phyloP scores from a whole-genome alignment of 2,329 filamentous ascomycete species.

The Ophiobolus disseminans region DNA sequence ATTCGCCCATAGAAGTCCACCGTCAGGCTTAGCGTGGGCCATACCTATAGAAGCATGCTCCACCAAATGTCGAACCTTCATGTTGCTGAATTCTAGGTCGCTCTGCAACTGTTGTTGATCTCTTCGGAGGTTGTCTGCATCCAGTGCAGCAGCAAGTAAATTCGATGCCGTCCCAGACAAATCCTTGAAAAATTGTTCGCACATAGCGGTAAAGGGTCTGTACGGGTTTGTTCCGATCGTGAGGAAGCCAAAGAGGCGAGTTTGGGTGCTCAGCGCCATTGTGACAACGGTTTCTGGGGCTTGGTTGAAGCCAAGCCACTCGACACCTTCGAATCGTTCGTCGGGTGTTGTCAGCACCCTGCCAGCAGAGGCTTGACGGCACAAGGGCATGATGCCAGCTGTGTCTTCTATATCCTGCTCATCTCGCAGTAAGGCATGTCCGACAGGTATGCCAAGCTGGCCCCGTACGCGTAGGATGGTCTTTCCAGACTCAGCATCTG shows the following conservation, averaged over 20 bases:
- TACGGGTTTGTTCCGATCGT: constrained; percentile 42
- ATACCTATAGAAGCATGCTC: constrained; percentile 38
- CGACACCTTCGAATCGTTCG: constrained; percentile 27
- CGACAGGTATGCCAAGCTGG: constrained; percentile 30
- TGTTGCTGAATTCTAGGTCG: constrained; percentile 32
- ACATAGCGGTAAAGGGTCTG: constrained; percentile 34
- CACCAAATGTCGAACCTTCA: constrained; percentile 34
- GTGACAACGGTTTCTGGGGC: constrained; percentile 31
- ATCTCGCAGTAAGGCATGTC: constrained; percentile 28
- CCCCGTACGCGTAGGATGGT: constrained; percentile 24
- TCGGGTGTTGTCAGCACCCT: constrained; percentile 24
- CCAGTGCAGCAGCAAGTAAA: constrained; percentile 24
- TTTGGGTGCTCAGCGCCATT: constrained; percentile 20
- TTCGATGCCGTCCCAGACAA: constrained; percentile 33
- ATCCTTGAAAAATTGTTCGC: constrained; percentile 37
- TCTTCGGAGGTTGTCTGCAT: constrained; percentile 16
- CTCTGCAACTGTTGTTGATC: constrained; percentile 31
- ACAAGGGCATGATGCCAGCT: constrained; percentile 26
- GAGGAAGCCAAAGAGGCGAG: constrained; percentile 27
- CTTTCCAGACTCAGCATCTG: background rate
- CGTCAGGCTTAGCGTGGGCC: constrained; percentile 26
- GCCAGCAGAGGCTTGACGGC: constrained; percentile 18
- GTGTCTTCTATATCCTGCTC: constrained; percentile 14
- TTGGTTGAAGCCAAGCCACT: constrained; percentile 28
- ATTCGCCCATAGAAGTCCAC: constrained; percentile 34